phyloP scores from a whole-genome alignment of 1,284 basidiomycete genomes.

The Xerocomus minutiporus region DNA sequence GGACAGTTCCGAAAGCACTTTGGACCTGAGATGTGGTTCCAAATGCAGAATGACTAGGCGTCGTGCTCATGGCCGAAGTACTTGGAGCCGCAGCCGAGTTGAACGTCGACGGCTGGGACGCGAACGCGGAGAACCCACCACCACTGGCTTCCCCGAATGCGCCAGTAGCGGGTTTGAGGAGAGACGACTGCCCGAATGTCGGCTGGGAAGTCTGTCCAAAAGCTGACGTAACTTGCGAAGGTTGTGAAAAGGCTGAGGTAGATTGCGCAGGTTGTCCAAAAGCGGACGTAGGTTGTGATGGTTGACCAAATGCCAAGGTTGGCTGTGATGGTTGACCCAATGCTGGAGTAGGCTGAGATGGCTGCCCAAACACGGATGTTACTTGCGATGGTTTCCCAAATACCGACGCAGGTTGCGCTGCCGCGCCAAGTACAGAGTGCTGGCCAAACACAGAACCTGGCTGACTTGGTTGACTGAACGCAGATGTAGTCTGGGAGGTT shows the following conservation, averaged over 20 bases:
- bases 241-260: conserved; percentile 41
- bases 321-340: conserved; percentile 33
- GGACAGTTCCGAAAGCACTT: conserved; percentile 27
- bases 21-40: conserved; percentile 23
- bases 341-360: conserved; percentile 27
- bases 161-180: conserved; percentile 29
- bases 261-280: conserved; percentile 35
- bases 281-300: conserved; percentile 32
- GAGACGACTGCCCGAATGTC: conserved; percentile 34
- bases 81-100: conserved; percentile 12
- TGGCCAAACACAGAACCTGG: conserved; percentile 42
- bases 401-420: conserved; percentile 25
- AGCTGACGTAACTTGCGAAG: conserved; percentile 27
- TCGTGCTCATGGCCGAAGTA: conserved; percentile 11
- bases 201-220: conserved; percentile 38
- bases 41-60: conserved; percentile 29
- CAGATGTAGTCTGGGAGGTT: conserved; percentile 32
- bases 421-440: conserved; percentile 36
- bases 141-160: conserved; percentile 31
- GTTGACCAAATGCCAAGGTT: conserved; percentile 29
- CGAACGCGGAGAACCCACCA: conserved; percentile 38
- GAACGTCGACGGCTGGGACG: conserved; percentile 31
- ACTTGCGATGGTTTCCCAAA: background rate
- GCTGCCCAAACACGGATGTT: conserved; percentile 36
- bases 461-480: conserved; percentile 36